Conservation (phyloP, 2,329 filamentous ascomycete genomes). For the Xylaria sp. region DNA sequence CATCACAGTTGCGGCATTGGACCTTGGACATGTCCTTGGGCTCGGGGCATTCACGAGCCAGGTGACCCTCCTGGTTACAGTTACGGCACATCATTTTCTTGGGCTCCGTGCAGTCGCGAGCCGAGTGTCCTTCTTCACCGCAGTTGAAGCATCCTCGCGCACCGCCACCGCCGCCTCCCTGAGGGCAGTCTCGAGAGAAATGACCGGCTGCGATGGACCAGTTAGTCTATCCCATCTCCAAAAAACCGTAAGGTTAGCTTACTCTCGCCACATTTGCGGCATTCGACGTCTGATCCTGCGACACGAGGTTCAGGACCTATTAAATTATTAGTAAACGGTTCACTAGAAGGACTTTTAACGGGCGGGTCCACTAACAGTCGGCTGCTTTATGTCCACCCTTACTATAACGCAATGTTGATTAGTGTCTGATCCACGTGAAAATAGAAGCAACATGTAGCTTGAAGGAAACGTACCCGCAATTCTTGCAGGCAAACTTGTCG, state of each 20-base stretch:
- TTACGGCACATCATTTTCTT: conserved; percentile 66
- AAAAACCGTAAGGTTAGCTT: conserved; percentile 45
- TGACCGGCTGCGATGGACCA: conserved; percentile 63
- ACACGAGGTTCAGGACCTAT: conserved; percentile 67
- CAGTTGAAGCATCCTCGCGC: conserved; percentile 70
- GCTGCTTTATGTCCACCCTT: conserved; percentile 62
- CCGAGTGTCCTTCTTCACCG: conserved; percentile 69
- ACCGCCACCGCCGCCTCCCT: conserved; percentile 64
- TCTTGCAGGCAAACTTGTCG: conserved; percentile 74
- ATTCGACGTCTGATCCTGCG: conserved; percentile 69
- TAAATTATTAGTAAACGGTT: conserved; percentile 35
- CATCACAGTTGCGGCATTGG: conserved; percentile 65
- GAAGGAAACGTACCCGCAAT: conserved; percentile 64
- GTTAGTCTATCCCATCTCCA: conserved; percentile 30
- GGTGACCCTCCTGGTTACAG: conserved; percentile 71
- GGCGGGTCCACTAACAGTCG: conserved; percentile 57
- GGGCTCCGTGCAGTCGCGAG: conserved; percentile 62
- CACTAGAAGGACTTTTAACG: conserved; percentile 27
- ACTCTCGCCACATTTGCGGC: conserved; percentile 73
- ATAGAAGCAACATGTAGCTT: neutral
- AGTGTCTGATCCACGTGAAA: neutral
- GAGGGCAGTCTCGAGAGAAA: conserved; percentile 71
- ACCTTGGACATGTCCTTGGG: conserved; percentile 55
- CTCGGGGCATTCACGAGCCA: conserved; percentile 70
- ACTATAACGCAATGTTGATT: conserved; percentile 43